phyloP scores from a whole-genome alignment of 768 basidiomycete species.

The Pisolithus tinctorius region DNA sequence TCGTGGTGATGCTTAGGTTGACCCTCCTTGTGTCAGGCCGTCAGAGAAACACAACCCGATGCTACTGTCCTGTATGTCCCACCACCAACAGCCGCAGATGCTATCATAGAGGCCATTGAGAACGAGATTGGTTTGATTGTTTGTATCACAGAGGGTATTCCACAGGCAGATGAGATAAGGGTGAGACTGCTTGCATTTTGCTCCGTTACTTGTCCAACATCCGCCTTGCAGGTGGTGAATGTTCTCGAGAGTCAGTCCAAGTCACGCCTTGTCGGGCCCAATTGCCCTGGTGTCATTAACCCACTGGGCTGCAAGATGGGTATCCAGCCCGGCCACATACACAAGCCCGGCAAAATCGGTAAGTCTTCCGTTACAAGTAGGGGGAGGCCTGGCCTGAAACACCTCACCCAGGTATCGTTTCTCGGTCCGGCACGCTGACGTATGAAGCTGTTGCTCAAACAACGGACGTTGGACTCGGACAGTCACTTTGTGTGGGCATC shows the following conservation, averaged over 20 bases:
- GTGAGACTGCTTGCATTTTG: constrained; percentile 32
- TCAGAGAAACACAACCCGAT: constrained; percentile 78
- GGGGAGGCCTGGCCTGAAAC: not conserved
- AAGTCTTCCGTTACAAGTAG: constrained; percentile 13
- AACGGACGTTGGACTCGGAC: constrained; percentile 91
- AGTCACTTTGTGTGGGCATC: constrained; percentile 94
- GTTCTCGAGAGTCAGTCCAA: constrained; percentile 91
- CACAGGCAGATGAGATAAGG: constrained; percentile 93
- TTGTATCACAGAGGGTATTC: constrained; percentile 98
- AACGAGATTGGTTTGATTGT: constrained; percentile 97
- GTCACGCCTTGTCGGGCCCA: constrained; percentile 94
- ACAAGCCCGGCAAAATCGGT: constrained; percentile 95
- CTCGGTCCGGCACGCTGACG: constrained; percentile 91
- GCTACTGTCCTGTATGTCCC: constrained; percentile 97
- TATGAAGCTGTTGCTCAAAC: constrained; percentile 99
- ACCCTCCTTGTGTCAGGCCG: constrained; percentile 52
- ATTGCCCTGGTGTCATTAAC: constrained; percentile 98
- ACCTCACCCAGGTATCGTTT: constrained; percentile 68
- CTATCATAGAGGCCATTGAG: constrained; percentile 98
- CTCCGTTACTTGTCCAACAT: not conserved
- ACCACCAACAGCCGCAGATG: constrained; percentile 92
- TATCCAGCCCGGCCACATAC: constrained; percentile 96
- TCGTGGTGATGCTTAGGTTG: not conserved
- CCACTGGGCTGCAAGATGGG: constrained; percentile 99
- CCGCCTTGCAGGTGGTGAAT: constrained; percentile 65